A percentile compares a stretch with the other conserved stretches of the same genome.
Conservation (phyloP, 768 basidiomycete genomes). For the Chalciporus sphaerocephalus region DNA sequence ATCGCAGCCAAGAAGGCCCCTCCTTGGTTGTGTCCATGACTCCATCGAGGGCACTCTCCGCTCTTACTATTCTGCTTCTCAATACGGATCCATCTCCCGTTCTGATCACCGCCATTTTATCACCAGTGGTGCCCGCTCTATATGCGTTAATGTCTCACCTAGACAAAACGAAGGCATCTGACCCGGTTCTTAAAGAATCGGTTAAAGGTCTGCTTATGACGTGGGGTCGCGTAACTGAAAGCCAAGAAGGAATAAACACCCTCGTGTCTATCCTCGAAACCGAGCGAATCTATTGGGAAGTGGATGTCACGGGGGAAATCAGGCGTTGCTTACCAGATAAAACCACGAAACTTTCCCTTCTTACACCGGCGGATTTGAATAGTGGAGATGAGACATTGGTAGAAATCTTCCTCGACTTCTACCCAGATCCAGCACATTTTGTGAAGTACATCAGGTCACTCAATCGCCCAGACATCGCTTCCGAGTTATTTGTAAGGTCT, state of each 20-base stretch:
- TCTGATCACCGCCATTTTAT: constrained; percentile 57
- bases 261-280: constrained; percentile 58
- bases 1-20: neutral
- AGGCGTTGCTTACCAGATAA: constrained; percentile 28
- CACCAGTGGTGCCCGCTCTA: constrained; percentile 62
- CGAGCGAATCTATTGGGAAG: constrained; percentile 50
- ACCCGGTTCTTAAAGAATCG: constrained; percentile 59
- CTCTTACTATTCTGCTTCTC: constrained; percentile 53
- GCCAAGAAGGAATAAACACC: constrained; percentile 47
- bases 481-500: constrained; percentile 67
- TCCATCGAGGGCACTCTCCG: constrained; percentile 44
- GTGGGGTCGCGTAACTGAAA: constrained; percentile 68
- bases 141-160: constrained; percentile 61
- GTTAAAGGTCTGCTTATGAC: constrained; percentile 59
- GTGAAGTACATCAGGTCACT: constrained; percentile 61
- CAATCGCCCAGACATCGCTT: constrained; percentile 64
- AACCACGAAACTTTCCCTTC: constrained; percentile 37
- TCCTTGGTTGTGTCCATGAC: constrained; percentile 7
- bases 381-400: constrained; percentile 38
- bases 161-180: constrained; percentile 51
- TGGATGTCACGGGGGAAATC: constrained; percentile 52
- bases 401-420: constrained; percentile 57
- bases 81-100: constrained; percentile 78
- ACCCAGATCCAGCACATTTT: constrained; percentile 72
- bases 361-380: constrained; percentile 49